Evolutionary conservation across 192 early-diverging fungal genomes (phyloP), one percentile per base, ranked within the genome.

Genomic region (Podochytrium sp.): DNA sequence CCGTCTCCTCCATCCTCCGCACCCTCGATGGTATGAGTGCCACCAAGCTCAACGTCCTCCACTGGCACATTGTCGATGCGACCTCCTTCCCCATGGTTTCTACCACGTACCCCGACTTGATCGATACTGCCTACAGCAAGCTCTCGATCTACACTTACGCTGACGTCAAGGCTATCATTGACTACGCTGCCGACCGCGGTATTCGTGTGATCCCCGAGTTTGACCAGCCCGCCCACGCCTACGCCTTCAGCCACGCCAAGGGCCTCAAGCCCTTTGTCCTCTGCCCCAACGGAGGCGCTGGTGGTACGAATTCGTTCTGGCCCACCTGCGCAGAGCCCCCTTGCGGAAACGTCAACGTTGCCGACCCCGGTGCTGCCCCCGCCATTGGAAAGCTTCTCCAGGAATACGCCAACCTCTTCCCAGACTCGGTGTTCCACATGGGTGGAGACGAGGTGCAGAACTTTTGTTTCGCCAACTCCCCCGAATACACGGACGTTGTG

Each of bases 181-280:
- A 86, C n/a, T 95, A 94, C 76, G 94, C 85, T 30, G 76, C 79
- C 12, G 84, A 80, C 41, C 87, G 90, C 30, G 93, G 92, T n/a
- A 88, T 96, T 55, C 87, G 96, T n/a, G 80, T 98, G 23, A 92
- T 96, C 65, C 94, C 94, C 2, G 96, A 98, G 76, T 87, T 96
- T 62, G 94, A 98, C 60, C 2, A 34, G 37, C 60, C 72, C 10
- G 47, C 43, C 3, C 72, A 64, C 49, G 35, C 62, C 27, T 16
- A 64, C n/a, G 29, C 60, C 12, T 62, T 29, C 51, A 43, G 41
- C 32, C 18, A n/a, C 33, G n/a, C 63, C 40, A 27, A 40, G 4
- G 27, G 27, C 40, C 33, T 41, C 25, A 27, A 3, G 3, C 42
- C 63, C 18, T 27, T 43, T 32, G 63, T 41, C 10, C 39, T 65